Percentiles rank a stretch among this genome's conserved stretches.
phyloP scores from a whole-genome alignment of 176 grass and related monocot genomes.

The Rhynchospora breviuscula region DNA sequence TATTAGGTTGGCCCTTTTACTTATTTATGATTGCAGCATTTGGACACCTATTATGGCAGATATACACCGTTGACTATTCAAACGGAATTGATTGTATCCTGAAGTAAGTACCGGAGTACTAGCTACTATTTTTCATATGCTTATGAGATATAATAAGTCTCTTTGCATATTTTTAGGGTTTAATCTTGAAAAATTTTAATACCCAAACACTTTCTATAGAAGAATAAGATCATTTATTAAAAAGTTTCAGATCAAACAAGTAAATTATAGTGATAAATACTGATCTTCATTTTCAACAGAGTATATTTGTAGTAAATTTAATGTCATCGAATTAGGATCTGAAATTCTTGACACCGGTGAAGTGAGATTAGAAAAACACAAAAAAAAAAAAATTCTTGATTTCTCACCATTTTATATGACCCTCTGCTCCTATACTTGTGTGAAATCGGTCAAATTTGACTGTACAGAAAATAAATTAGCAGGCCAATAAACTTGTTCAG shows the following conservation, averaged over 20 bases:
- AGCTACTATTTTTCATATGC: background rate
- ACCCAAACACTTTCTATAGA: background rate
- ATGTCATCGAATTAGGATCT: no score
- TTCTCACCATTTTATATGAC: no score
- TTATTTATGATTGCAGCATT: conserved; percentile 26
- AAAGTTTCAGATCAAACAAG: background rate
- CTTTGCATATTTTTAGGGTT: background rate
- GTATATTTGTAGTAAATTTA: no score
- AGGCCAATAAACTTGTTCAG: background rate
- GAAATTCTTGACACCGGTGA: no score
- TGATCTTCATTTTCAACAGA: background rate
- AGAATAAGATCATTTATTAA: background rate
- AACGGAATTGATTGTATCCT: conserved; percentile 30
- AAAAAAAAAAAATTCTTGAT: no score
- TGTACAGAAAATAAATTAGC: background rate
- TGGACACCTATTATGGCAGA: conserved; percentile 46
- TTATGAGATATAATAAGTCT: background rate
- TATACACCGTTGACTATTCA: conserved; percentile 41
- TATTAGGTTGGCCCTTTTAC: conserved; percentile 45
- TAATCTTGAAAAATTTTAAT: no score
- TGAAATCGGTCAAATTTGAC: background rate
- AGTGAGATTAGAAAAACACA: no score
- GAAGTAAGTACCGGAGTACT: conserved; percentile 27
- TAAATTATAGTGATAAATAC: background rate
- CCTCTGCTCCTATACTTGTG: no score